phyloP scores from a whole-genome alignment of 1,284 basidiomycete species.

The Ceratobasidium sp. region DNA sequence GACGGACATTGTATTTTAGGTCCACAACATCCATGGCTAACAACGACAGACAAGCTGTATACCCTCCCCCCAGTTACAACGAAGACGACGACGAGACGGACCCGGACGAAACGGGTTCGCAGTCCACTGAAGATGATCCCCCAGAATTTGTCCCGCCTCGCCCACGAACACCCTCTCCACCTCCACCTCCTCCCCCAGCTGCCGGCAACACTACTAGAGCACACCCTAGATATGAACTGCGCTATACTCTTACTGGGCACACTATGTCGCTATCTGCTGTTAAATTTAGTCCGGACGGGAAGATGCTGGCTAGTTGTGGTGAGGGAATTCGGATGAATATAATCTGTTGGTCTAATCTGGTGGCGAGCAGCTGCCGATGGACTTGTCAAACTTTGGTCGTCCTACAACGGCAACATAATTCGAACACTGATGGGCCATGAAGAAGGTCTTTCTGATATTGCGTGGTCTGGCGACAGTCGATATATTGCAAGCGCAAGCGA shows the following conservation, averaged over 20 bases:
- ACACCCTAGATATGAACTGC: slow-evolving; percentile 72
- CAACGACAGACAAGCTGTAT: slow-evolving; percentile 37
- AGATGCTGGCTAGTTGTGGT: slow-evolving; percentile 79
- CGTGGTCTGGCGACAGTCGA: slow-evolving; percentile 84
- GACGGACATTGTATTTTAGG: not conserved
- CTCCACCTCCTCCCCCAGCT: slow-evolving; percentile 39
- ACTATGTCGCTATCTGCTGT: slow-evolving; percentile 76
- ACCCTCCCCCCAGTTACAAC: slow-evolving; percentile 30
- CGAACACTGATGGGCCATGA: slow-evolving; percentile 75
- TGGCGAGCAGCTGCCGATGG: slow-evolving; percentile 76
- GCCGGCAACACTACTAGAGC: slow-evolving; percentile 51
- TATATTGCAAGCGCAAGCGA: slow-evolving; percentile 91
- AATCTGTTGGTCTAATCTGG: not conserved
- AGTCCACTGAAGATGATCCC: slow-evolving; percentile 83
- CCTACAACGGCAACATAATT: slow-evolving; percentile 73
- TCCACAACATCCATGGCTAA: slow-evolving; percentile 24
- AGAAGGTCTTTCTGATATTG: slow-evolving; percentile 88
- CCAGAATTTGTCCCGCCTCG: slow-evolving; percentile 65
- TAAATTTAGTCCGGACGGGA: slow-evolving; percentile 82
- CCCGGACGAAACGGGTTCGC: slow-evolving; percentile 80
- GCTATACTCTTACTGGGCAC: slow-evolving; percentile 75
- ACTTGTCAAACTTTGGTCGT: slow-evolving; percentile 80
- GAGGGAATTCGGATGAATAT: slow-evolving; percentile 48
- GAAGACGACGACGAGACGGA: slow-evolving; percentile 42
- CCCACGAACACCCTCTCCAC: slow-evolving; percentile 49